Evolutionary conservation across 257 asterid genomes (phyloP).

Genomic region (Solanum corneliomulleri): DNA sequence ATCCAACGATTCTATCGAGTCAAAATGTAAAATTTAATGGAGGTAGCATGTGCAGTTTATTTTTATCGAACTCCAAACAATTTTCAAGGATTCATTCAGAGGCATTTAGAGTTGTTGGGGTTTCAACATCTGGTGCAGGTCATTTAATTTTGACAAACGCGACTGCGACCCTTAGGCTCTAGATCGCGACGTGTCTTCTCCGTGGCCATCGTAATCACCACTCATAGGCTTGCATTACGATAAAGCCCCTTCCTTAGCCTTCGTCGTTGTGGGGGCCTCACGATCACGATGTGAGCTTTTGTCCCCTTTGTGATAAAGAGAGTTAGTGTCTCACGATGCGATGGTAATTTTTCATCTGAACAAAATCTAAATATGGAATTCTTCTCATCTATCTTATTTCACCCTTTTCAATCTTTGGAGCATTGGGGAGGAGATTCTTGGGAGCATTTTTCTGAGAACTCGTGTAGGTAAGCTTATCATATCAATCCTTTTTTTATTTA

Average conservation of each 20-base stretch:
- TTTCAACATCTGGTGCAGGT: neutral
- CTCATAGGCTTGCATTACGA: neutral
- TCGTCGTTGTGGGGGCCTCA: neutral
- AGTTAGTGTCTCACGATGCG: neutral
- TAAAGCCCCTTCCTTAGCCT: neutral
- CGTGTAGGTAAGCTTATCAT: neutral
- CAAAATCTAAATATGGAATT: neutral
- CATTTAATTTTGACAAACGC: neutral
- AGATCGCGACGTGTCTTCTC: neutral
- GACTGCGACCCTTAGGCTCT: neutral
- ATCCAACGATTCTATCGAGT: too few species aligned
- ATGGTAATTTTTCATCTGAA: neutral
- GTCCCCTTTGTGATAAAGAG: neutral
- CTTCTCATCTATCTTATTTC: neutral
- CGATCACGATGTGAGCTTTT: neutral
- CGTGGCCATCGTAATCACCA: neutral
- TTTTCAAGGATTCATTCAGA: neutral
- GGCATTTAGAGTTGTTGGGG: neutral
- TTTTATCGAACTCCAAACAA: neutral
- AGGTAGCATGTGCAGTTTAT: neutral
- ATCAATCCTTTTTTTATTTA: neutral
- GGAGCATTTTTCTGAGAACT: neutral
- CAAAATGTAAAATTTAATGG: too few species aligned
- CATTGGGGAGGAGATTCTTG: neutral
- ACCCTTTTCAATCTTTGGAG: neutral